A percentile compares a stretch with the other conserved stretches of the same genome.
Evolutionary conservation across 371 early-diverging fungal species (phyloP).

Genomic region (Mortierella sp.): DNA sequence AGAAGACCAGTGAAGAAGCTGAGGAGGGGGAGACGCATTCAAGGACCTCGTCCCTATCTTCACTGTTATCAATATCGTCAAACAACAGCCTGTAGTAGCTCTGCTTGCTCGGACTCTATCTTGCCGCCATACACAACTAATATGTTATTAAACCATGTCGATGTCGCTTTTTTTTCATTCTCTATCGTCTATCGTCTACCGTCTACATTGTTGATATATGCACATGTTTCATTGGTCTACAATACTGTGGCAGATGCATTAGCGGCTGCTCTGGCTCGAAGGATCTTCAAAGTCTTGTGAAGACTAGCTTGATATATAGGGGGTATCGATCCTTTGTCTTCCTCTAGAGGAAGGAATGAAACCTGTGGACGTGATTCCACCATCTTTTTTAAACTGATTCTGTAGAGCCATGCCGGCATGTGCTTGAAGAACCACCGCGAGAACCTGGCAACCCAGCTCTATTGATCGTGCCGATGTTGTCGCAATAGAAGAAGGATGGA

Average conservation of each 20-base stretch:
- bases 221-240: neutral
- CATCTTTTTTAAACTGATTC: no score
- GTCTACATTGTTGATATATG: no score
- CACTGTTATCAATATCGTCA: neutral
- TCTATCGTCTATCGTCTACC: no score
- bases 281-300: constrained; percentile 9
- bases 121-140: no score
- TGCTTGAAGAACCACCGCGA: no score
- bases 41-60: constrained; percentile 4
- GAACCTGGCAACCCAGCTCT: no score
- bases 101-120: no score
- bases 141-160: no score
- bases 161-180: no score
- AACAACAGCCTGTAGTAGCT: neutral
- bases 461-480: no score
- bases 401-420: no score
- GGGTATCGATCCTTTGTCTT: constrained; percentile 8
- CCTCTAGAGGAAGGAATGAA: constrained; percentile 12
- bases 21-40: neutral
- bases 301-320: constrained; percentile 9
- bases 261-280: neutral
- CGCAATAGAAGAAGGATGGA: no score
- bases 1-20: neutral
- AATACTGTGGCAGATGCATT: neutral
- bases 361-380: constrained; percentile 17